phyloP scores from a whole-genome alignment of 805 yeast species.

The Pichia sporocuriosa region DNA sequence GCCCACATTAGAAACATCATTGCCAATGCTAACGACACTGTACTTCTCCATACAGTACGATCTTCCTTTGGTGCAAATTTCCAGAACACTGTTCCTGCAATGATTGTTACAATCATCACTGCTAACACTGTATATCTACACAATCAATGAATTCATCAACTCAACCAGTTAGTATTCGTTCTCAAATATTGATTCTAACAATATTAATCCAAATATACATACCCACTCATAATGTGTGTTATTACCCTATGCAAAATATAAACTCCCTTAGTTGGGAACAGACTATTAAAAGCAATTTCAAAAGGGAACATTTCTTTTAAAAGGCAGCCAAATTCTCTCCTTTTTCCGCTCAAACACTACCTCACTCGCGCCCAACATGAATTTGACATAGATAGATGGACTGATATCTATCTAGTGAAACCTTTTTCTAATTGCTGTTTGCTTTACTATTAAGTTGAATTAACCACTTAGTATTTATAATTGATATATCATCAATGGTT shows the following conservation, averaged over 20 bases:
- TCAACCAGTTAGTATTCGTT: conserved; percentile 1
- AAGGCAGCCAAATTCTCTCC: no score
- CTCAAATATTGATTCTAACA: background rate
- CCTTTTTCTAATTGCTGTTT: no score
- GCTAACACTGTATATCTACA: conserved; percentile 13
- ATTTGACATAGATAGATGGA: no score
- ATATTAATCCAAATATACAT: no score
- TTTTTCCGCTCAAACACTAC: background rate
- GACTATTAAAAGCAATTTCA: no score
- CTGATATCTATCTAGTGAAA: no score
- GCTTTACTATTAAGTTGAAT: no score
- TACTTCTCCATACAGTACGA: conserved; percentile 71
- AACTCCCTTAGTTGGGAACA: no score
- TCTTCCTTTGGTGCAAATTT: conserved; percentile 77
- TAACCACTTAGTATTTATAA: no score
- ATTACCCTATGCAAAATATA: background rate
- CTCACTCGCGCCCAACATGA: background rate
- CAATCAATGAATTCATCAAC: conserved; percentile 3
- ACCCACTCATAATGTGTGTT: background rate
- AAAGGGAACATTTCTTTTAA: no score
- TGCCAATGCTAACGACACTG: conserved; percentile 61
- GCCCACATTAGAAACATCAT: conserved; percentile 66
- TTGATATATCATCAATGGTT: no score
- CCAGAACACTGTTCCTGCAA: conserved; percentile 69
- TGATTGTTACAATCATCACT: conserved; percentile 46